phyloP scores from a whole-genome alignment of 1,284 basidiomycete species.

The Boletus semigastroideus region DNA sequence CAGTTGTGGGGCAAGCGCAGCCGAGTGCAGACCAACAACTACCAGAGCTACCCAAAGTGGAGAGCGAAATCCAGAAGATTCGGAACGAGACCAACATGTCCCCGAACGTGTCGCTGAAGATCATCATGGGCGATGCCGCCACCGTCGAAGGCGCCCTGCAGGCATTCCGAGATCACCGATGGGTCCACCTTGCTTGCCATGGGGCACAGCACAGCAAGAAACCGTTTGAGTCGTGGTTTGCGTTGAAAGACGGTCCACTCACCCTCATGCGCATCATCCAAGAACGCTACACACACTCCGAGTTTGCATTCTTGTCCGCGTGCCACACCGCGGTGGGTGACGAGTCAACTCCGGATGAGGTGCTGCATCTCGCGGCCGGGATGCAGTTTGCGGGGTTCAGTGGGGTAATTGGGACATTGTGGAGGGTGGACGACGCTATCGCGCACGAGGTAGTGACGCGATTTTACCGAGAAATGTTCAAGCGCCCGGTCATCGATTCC shows the following conservation, averaged over 20 bases:
- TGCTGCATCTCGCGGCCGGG: too few species aligned
- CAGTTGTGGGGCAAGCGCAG: too few species aligned
- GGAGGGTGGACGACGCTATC: neutral
- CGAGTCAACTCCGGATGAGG: neutral
- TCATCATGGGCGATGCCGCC: too few species aligned
- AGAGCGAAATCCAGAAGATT: too few species aligned
- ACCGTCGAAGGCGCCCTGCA: neutral
- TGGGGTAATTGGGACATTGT: neutral
- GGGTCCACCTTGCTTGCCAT: neutral
- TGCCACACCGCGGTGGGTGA: slow-evolving; percentile 1
- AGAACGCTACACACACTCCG: neutral
- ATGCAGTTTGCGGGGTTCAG: too few species aligned
- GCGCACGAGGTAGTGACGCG: slow-evolving; percentile 4
- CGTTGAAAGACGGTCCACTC: neutral
- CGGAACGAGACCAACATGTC: too few species aligned
- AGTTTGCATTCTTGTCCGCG: neutral
- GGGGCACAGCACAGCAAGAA: neutral
- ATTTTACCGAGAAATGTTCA: slow-evolving; percentile 8
- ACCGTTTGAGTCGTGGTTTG: neutral
- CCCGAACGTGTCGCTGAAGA: too few species aligned
- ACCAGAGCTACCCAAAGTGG: too few species aligned
- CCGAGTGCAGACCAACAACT: too few species aligned
- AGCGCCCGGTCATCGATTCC: neutral
- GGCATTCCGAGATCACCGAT: neutral
- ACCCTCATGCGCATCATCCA: neutral